Conservation (phyloP, 1,284 basidiomycete genomes). For the Ustilago hordei region DNA sequence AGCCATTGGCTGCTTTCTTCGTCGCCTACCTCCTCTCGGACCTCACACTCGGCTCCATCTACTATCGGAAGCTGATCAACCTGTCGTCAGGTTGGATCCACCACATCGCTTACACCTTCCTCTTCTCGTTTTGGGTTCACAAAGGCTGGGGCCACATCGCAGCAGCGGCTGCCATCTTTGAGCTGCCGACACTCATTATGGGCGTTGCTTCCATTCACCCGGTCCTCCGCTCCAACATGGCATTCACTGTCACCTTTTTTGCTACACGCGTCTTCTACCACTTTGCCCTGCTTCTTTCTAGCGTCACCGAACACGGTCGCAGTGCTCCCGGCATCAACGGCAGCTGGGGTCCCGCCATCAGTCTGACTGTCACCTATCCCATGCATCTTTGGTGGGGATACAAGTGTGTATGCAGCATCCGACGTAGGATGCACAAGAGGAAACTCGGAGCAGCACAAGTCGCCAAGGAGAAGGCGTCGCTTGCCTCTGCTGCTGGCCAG, state of each 20-base stretch:
- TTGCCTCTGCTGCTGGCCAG: constrained; percentile 52
- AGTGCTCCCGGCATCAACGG: constrained; percentile 51
- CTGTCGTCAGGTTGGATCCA: constrained; percentile 67
- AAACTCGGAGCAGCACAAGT: constrained; percentile 53
- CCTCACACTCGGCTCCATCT: constrained; percentile 62
- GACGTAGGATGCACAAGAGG: constrained; percentile 63
- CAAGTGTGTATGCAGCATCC: constrained; percentile 65
- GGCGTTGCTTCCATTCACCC: constrained; percentile 63
- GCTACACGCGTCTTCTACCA: constrained; percentile 65
- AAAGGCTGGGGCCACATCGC: constrained; percentile 62
- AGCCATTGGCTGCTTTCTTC: constrained; percentile 63
- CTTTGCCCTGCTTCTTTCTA: constrained; percentile 53
- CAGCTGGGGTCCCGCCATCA: constrained; percentile 56
- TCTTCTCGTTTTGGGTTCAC: constrained; percentile 61
- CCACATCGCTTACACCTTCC: constrained; percentile 63
- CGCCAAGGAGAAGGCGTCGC: constrained; percentile 44
- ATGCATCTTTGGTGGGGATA: constrained; percentile 69
- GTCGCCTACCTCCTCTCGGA: constrained; percentile 66
- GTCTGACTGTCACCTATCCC: constrained; percentile 57
- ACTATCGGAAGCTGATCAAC: constrained; percentile 67
- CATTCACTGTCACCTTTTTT: constrained; percentile 66
- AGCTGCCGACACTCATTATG: constrained; percentile 68
- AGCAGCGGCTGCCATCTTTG: constrained; percentile 61
- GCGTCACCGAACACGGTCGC: constrained; percentile 53
- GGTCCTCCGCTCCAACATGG: constrained; percentile 65